phyloP scores from a whole-genome alignment of 208 protist species.

The Kentomonas sorsogonicus region DNA sequence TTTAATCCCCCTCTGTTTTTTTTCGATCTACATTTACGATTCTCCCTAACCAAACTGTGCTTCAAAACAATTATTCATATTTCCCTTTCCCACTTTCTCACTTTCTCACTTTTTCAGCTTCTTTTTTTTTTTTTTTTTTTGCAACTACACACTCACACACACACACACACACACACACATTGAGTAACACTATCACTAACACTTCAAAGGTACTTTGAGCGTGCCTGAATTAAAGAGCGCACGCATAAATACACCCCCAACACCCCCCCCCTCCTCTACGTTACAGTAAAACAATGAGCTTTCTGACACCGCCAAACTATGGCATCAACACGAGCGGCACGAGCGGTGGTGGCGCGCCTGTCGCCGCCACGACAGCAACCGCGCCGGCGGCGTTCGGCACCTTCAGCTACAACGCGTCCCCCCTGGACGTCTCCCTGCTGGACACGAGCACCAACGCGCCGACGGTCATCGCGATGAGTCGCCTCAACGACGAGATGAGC shows the following conservation, averaged over 20 bases:
- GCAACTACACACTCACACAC: not conserved
- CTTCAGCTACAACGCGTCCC: conserved; percentile 2
- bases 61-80: not conserved
- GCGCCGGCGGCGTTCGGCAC: too few relatives aligned
- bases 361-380: too few relatives aligned
- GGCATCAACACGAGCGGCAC: too few relatives aligned
- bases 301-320: too few relatives aligned
- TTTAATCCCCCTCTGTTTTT: not conserved
- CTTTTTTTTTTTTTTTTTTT: not conserved
- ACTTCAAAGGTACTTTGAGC: not conserved
- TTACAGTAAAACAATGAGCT: too few relatives aligned
- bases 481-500: conserved; percentile 74
- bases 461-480: conserved; percentile 40
- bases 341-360: too few relatives aligned
- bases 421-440: not conserved
- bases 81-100: not conserved
- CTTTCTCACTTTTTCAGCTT: not conserved
- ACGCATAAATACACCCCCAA: conserved; percentile 3
- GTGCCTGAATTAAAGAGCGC: not conserved
- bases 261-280: not conserved
- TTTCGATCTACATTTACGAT: not conserved
- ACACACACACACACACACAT: not conserved
- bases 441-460: conserved; percentile 22
- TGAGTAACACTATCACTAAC: not conserved
- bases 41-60: not conserved